phyloP scores from a whole-genome alignment of 2,329 filamentous ascomycete genomes.

The Magnaporthiopsis incrustans region DNA sequence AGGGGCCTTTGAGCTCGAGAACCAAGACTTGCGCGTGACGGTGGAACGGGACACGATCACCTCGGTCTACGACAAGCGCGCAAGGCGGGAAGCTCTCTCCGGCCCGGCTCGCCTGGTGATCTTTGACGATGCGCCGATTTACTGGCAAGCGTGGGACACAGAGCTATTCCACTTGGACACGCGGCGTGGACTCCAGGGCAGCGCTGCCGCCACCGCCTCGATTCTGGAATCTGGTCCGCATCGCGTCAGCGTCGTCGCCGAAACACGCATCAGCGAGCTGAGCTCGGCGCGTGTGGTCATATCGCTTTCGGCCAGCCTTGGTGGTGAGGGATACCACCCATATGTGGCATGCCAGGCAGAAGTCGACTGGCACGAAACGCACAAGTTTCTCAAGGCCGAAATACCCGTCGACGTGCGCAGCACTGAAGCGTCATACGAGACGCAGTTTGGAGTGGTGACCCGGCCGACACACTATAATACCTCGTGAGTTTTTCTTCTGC shows the following conservation, averaged over 20 bases:
- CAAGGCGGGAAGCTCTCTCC: slow-evolving; percentile 48
- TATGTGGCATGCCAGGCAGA: slow-evolving; percentile 52
- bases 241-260: slow-evolving; percentile 48
- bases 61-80: slow-evolving; percentile 50
- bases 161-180: slow-evolving; percentile 61
- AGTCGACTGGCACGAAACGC: slow-evolving; percentile 60
- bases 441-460: slow-evolving; percentile 56
- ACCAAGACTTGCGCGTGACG: slow-evolving; percentile 44
- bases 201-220: slow-evolving; percentile 28
- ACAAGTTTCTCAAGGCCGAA: slow-evolving; percentile 66
- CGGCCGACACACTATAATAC: slow-evolving; percentile 67
- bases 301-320: slow-evolving; percentile 41
- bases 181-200: slow-evolving; percentile 46
- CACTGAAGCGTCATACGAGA: slow-evolving; percentile 60
- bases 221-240: slow-evolving; percentile 44
- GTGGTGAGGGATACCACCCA: slow-evolving; percentile 30
- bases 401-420: slow-evolving; percentile 59
- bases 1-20: slow-evolving; percentile 48
- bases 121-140: slow-evolving; percentile 62
- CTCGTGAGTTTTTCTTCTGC: slow-evolving; percentile 16
- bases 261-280: slow-evolving; percentile 55
- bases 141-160: slow-evolving; percentile 67
- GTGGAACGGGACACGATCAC: slow-evolving; percentile 52
- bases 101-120: slow-evolving; percentile 58
- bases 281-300: slow-evolving; percentile 60